Evolutionary conservation across 306 rosid species (phyloP), one percentile per base, ranked within the genome.

Genomic region (Ammopiptanthus mongolicus): DNA sequence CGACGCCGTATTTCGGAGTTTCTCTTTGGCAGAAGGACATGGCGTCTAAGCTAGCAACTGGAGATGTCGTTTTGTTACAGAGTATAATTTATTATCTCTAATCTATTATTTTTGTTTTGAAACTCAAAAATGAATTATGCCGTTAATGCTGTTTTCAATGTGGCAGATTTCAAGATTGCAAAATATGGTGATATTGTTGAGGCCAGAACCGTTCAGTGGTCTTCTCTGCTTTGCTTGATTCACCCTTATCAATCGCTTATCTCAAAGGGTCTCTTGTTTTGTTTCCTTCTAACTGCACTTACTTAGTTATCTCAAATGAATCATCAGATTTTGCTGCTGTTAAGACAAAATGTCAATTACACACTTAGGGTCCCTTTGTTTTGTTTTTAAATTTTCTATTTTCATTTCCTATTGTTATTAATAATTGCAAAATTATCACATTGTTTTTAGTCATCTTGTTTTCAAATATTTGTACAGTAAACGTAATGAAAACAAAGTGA

Each of bases 21-120:
- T 88, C 97, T 48, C 52, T 93, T 3, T 93, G 96, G 97, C 91
- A 88, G 69, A 88, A 69, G 74, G 85, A 81, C 44, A 79, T 93
- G 79, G 87, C 56, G 5, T 86, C 91, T 75, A 19, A 13, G 41
- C 76, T 85, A 8, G 28, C 87, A 8, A 69, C 88, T 3, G 92
- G 96, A 42, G 88, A 88, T 44, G 74, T 93, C 51, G 65, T 91
- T 42, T 72, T 91, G 58, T 78, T 93, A 48, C 90, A 87, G 63
- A 93, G 97, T 91, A 76, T 52, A 52, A 9, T 34, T 36, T 46
- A 5, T 44, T 11, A 28, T 41, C n/a, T n/a, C 10, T 51, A 22
- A 8, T 44, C 9, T 69, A 10, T 48, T 70, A n/a, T 1, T 33
- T 56, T 10, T 7, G 4, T 22, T 56, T 64, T 39, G 21, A 48